phyloP scores from a whole-genome alignment of 2,329 filamentous ascomycete species.

The Coleophoma cylindrospora region DNA sequence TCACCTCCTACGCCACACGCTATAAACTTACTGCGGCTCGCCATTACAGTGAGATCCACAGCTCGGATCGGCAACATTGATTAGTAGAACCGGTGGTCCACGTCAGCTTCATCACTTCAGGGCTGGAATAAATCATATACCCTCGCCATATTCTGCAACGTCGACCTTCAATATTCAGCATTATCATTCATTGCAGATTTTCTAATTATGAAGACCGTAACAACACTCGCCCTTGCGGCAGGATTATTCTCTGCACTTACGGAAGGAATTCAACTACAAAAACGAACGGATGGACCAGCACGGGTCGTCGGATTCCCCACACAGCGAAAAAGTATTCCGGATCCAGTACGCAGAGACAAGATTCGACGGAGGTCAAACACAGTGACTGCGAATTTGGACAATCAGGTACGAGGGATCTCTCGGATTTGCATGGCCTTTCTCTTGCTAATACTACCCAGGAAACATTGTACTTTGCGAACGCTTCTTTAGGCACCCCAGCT shows the following conservation, averaged over 20 bases:
- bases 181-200: neutral
- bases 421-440: neutral
- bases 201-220: slow-evolving; percentile 20
- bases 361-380: slow-evolving; percentile 39
- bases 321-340: slow-evolving; percentile 15
- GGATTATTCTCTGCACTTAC: slow-evolving; percentile 19
- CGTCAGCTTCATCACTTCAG: neutral
- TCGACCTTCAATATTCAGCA: neutral
- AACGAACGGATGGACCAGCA: slow-evolving; percentile 19
- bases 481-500: slow-evolving; percentile 55
- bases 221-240: slow-evolving; percentile 18
- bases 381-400: slow-evolving; percentile 44
- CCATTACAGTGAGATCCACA: too few species aligned
- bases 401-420: slow-evolving; percentile 40
- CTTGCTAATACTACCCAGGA: slow-evolving; percentile 33
- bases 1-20: too few species aligned
- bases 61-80: too few species aligned
- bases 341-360: slow-evolving; percentile 24
- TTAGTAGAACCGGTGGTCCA: too few species aligned
- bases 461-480: slow-evolving; percentile 62
- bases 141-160: neutral
- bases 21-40: too few species aligned
- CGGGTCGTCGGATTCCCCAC: slow-evolving; percentile 25
- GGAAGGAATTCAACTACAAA: slow-evolving; percentile 20
- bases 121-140: neutral